Conservation (phyloP, 345 rosid species). For the Balakata baccata region DNA sequence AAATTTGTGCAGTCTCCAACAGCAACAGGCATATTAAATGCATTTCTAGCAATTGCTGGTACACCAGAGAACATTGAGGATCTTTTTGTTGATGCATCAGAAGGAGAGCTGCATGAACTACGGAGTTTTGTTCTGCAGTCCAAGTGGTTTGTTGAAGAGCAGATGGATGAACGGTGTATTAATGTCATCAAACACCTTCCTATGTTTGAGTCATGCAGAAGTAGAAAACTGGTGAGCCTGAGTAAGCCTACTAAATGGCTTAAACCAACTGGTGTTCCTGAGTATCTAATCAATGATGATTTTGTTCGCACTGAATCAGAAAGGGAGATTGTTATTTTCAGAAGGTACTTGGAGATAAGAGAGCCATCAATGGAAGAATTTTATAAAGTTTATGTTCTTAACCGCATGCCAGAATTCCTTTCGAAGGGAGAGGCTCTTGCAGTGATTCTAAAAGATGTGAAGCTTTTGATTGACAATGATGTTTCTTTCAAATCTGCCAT, state of each 20-base stretch:
- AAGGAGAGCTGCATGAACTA: conserved; percentile 81
- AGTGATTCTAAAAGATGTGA: conserved; percentile 69
- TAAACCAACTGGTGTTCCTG: conserved; percentile 71
- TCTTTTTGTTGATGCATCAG: conserved; percentile 63
- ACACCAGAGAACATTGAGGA: conserved; percentile 46
- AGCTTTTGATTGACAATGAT: conserved; percentile 66
- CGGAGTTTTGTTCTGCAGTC: conserved; percentile 87
- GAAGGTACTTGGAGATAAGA: conserved; percentile 56
- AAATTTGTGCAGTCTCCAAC: conserved; percentile 86
- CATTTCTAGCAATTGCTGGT: conserved; percentile 72
- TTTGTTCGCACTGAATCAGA: conserved; percentile 85
- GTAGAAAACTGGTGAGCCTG: conserved; percentile 65
- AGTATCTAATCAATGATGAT: conserved; percentile 75
- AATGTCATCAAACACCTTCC: conserved; percentile 75
- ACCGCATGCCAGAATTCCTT: conserved; percentile 79
- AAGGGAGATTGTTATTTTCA: conserved; percentile 67
- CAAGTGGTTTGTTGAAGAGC: conserved; percentile 80
- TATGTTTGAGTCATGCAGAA: conserved; percentile 73
- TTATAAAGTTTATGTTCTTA: conserved; percentile 72
- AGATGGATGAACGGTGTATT: conserved; percentile 58
- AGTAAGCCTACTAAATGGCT: conserved; percentile 70
- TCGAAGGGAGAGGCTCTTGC: conserved; percentile 55
- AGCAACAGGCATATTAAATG: conserved; percentile 73
- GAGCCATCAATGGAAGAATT: conserved; percentile 77
- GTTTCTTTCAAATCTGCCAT: conserved; percentile 53